phyloP scores from a whole-genome alignment of 169 alveolate species.

The Plasmodium vinckei region DNA sequence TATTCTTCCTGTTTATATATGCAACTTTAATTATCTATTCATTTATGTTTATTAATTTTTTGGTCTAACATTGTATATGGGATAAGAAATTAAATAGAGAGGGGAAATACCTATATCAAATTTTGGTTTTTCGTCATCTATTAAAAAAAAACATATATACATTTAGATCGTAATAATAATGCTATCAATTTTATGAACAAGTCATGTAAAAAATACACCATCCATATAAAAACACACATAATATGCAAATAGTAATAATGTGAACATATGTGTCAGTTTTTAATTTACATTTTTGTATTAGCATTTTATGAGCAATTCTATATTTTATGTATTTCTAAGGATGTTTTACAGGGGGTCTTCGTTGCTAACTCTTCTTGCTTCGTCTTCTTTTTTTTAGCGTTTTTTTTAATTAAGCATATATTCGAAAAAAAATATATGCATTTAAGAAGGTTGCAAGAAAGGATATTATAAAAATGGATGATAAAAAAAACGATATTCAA shows the following conservation, averaged over 20 bases:
- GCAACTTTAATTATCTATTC: conserved; percentile 1
- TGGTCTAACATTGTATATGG: conserved; percentile 46
- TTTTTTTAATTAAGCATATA: no score
- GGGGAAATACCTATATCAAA: conserved; percentile 73
- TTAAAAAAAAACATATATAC: conserved; percentile 13
- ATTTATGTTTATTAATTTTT: not conserved
- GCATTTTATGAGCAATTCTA: conserved; percentile 45
- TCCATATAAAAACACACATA: not conserved
- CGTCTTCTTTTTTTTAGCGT: no score
- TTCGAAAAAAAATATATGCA: no score
- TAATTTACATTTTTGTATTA: conserved; percentile 59
- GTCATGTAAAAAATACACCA: not conserved
- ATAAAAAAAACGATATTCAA: no score
- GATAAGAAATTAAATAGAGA: conserved; percentile 56
- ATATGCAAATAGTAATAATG: not conserved
- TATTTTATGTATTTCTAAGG: not conserved
- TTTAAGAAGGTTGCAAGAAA: no score
- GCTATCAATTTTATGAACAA: not conserved
- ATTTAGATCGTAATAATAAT: not conserved
- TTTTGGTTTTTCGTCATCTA: conserved; percentile 65
- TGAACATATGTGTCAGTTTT: not conserved
- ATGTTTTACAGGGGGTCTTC: no score
- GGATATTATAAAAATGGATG: no score
- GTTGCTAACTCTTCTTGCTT: no score
- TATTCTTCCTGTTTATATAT: not conserved